Conservation (phyloP, 2,329 filamentous ascomycete genomes). For the Fusarium albosuccineum region DNA sequence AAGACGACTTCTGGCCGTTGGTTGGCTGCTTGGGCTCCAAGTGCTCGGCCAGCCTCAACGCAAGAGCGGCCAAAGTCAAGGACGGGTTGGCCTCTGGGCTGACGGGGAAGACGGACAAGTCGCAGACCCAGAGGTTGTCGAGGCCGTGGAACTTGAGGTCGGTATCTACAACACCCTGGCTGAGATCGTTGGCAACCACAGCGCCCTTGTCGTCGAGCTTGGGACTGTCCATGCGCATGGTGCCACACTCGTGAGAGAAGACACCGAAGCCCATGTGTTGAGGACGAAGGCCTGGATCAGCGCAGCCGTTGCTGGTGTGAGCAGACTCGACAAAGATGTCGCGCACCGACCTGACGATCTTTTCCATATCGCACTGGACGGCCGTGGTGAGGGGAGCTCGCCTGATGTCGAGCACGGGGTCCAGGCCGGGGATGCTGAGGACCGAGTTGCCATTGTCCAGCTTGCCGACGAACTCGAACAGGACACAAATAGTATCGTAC, state of each 20-base stretch:
- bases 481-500: constrained; percentile 31
- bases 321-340: constrained; percentile 16
- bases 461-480: constrained; percentile 29
- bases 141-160: constrained; percentile 28
- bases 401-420: constrained; percentile 23
- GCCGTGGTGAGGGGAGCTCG: constrained; percentile 16
- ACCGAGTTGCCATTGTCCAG: constrained; percentile 25
- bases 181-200: background rate
- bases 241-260: constrained; percentile 36
- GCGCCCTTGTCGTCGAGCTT: background rate
- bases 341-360: background rate
- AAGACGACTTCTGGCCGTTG: too few species aligned
- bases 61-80: constrained; percentile 28
- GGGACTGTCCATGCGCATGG: constrained; percentile 34
- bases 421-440: constrained; percentile 18
- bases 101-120: constrained; percentile 32
- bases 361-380: constrained; percentile 28
- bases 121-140: constrained; percentile 32
- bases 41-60: constrained; percentile 28
- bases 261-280: constrained; percentile 35
- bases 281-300: constrained; percentile 14
- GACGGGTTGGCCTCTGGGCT: constrained; percentile 34
- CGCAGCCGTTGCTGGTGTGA: background rate
- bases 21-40: background rate
- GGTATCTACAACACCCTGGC: constrained; percentile 9